phyloP scores from a whole-genome alignment of 1,284 basidiomycete species.

The Fomitopsis pinicola region DNA sequence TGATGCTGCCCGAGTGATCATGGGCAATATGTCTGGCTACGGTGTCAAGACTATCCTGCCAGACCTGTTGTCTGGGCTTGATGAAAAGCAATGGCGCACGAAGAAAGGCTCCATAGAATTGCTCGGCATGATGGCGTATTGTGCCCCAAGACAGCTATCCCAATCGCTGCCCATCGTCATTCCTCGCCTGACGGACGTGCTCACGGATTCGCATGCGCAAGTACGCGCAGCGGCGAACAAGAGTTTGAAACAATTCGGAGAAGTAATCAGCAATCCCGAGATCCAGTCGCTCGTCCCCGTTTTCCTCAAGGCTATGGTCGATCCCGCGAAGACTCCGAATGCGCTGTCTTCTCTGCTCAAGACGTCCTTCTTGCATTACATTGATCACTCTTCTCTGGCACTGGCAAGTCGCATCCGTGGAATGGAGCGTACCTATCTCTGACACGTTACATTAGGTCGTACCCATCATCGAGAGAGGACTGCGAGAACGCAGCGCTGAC shows the following conservation, averaged over 20 bases:
- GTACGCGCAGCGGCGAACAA: conserved; percentile 92
- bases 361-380: conserved; percentile 97
- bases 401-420: conserved; percentile 49
- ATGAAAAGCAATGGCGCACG: conserved; percentile 98
- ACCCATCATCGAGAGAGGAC: conserved; percentile 92
- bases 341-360: conserved; percentile 85
- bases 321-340: conserved; percentile 88
- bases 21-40: conserved; percentile 93
- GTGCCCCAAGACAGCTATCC: conserved; percentile 93
- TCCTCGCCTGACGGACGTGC: conserved; percentile 88
- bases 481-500: conserved; percentile 89
- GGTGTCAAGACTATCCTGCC: conserved; percentile 96
- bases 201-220: conserved; percentile 98
- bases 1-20: conserved; percentile 92
- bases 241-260: conserved; percentile 96
- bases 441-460: conserved; percentile 58
- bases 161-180: conserved; percentile 96
- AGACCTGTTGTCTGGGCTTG: conserved; percentile 84
- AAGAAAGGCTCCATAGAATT: conserved; percentile 98
- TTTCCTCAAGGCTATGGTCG: conserved; percentile 93
- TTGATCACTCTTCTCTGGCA: conserved; percentile 97
- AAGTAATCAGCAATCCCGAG: conserved; percentile 93
- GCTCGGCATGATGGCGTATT: conserved; percentile 99
- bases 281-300: conserved; percentile 91
- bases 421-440: conserved; percentile 5